Evolutionary conservation across 78 protist genomes (phyloP), one percentile per base, ranked within the genome.

Genomic region (Tieghemostelium lacteum): DNA sequence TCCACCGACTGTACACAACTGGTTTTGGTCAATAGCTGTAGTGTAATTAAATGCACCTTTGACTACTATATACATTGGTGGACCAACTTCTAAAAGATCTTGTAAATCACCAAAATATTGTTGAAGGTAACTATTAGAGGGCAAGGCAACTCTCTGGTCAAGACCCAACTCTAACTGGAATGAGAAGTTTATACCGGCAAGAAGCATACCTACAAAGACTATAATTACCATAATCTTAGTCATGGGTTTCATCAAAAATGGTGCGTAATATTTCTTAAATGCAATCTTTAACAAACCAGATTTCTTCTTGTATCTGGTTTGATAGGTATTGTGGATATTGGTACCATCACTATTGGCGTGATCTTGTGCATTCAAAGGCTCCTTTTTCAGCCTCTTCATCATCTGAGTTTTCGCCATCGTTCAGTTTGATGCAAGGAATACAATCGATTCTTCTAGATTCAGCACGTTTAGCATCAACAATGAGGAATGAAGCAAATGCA

Each of bases 81-180:
- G 89, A 33, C 96, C 96, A 3, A 89, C 94, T 50, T 89, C 80
- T 4, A 94, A 60, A 3, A 34, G 26, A 7, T 36, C 22, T n/a
- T 29, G 64, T 50, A 88, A 19, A 14, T 87, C 31, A 16, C 33
- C 40, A 55, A 94, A 94, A 75, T 94, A 94, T 14, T 12, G 54
- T 50, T 75, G 73, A 29, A 94, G 78, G 26, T 94, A 94, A 16
- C 95, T 87, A 42, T 93, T 93, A 8, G 65, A 17, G 31, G 96
- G 96, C 6, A 94, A 40, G 17, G 96, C 96, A 5, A 86, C 80
- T 16, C 63, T 33, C 60, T 94, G 96, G 31, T 94, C 95, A 10
- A 94, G 88, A 52, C 96, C 96, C 8, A 87, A 75, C 2, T 42
- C n/a, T 0, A 83, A 50, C 29, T 83, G 71, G 61, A 86, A 67